phyloP scores from a whole-genome alignment of 768 basidiomycete genomes.

The Coprinopsis cinerea region DNA sequence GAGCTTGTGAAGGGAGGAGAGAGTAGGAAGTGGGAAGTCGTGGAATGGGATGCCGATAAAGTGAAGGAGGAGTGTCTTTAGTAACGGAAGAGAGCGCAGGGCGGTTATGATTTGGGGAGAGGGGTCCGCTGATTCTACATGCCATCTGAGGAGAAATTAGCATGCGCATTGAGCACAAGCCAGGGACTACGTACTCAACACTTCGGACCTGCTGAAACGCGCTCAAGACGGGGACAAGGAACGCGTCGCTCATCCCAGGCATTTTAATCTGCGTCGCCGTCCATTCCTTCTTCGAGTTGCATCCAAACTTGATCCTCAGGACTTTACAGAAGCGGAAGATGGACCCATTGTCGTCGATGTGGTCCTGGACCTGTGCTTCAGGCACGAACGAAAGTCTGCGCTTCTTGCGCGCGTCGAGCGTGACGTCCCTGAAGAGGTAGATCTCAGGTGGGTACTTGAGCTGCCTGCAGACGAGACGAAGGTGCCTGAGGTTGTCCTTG shows the following conservation, averaged over 20 bases:
- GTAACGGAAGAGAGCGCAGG: neutral
- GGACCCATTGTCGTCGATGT: neutral
- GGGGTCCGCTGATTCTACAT: conserved; percentile 1
- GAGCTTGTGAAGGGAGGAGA: neutral
- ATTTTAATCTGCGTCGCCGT: conserved; percentile 1
- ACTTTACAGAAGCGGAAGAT: conserved; percentile 2
- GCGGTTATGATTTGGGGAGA: conserved; percentile 2
- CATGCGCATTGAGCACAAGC: neutral
- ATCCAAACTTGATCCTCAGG: conserved; percentile 1
- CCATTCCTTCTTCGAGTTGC: neutral
- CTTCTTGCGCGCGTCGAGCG: conserved; percentile 4
- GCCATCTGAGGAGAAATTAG: neutral
- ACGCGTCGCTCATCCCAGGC: conserved; percentile 4
- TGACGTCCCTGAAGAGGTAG: conserved; percentile 3
- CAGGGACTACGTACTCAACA: neutral
- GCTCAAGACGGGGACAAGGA: neutral
- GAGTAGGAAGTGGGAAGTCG: neutral
- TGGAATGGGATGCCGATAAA: conserved; percentile 4
- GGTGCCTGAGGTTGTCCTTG: neutral
- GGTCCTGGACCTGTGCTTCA: neutral
- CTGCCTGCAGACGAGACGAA: conserved; percentile 1
- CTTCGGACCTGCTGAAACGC: conserved; percentile 1
- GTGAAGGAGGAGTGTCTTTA: conserved; percentile 1
- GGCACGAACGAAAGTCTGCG: conserved; percentile 1
- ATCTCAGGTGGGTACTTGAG: neutral